These are phyloP conservation scores for Cunninghamia lanceolata DNA, from an alignment of 75 land plant genomes.

Conservation along the genomic window DNA sequence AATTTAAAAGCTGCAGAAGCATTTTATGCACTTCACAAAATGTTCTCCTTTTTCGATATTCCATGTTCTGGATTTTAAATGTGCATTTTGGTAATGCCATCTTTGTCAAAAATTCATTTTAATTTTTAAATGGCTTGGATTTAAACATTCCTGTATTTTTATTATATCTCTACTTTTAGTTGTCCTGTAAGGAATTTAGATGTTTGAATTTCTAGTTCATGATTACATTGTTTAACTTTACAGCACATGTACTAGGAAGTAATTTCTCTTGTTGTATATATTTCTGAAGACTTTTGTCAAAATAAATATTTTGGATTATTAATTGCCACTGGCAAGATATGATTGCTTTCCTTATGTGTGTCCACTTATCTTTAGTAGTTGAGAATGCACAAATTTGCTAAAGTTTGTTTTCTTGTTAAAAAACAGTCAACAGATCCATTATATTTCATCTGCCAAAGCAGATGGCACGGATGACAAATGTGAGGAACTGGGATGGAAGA, in stretches of 20 bases:
- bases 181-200: not conserved
- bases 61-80: not conserved
- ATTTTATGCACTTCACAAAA: not conserved
- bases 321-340: not conserved
- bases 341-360: not conserved
- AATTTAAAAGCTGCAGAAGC: not conserved
- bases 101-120: not conserved
- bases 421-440: constrained; percentile 49
- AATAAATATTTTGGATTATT: not conserved
- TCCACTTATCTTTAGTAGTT: not conserved
- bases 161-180: not conserved
- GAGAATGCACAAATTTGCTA: not conserved
- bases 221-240: not conserved
- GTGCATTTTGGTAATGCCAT: not conserved
- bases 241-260: not conserved
- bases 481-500: constrained; percentile 82
- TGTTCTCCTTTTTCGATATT: not conserved
- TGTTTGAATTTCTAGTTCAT: not conserved
- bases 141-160: not conserved
- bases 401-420: not conserved
- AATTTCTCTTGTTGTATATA: not conserved
- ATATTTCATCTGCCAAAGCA: constrained; percentile 51
- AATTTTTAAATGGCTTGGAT: not conserved
- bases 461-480: constrained; percentile 75
- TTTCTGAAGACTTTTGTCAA: not conserved